phyloP scores from a whole-genome alignment of 2,329 filamentous ascomycete species.

The Fusarium longipes region DNA sequence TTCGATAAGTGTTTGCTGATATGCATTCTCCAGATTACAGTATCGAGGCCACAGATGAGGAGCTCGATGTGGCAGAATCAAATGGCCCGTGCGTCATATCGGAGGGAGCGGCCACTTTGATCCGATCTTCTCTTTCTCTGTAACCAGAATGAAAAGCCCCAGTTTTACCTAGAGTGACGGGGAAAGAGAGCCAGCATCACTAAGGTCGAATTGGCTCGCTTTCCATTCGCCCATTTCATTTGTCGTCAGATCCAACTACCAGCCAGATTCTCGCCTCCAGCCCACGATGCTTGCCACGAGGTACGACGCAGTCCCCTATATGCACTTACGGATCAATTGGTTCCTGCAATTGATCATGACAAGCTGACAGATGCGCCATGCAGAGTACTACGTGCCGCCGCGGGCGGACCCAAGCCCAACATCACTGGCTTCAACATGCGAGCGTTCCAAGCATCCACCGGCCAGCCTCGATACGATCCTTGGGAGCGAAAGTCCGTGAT shows the following conservation, averaged over 20 bases:
- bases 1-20: constrained; percentile 29
- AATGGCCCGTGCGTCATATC: constrained; percentile 39
- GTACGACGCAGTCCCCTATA: constrained; percentile 42
- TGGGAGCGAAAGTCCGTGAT: constrained; percentile 72
- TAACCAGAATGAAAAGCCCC: constrained; percentile 3
- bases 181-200: constrained; percentile 25
- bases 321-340: constrained; percentile 19
- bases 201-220: constrained; percentile 46
- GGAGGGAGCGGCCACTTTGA: constrained; percentile 43
- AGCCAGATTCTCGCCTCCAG: constrained; percentile 38
- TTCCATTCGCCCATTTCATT: constrained; percentile 48
- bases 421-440: constrained; percentile 93
- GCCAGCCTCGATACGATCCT: constrained; percentile 71
- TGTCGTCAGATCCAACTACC: constrained; percentile 45
- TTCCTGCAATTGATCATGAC: neutral
- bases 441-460: constrained; percentile 79
- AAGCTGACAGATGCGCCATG: constrained; percentile 30
- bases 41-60: constrained; percentile 34
- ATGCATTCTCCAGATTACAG: constrained; percentile 26
- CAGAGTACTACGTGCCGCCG: constrained; percentile 63
- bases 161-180: constrained; percentile 22
- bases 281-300: constrained; percentile 56
- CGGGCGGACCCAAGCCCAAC: constrained; percentile 70
- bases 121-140: constrained; percentile 28
- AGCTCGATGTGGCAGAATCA: constrained; percentile 24